Evolutionary conservation across 768 basidiomycete genomes (phyloP).

Genomic region (Lanmaoa rubissima): DNA sequence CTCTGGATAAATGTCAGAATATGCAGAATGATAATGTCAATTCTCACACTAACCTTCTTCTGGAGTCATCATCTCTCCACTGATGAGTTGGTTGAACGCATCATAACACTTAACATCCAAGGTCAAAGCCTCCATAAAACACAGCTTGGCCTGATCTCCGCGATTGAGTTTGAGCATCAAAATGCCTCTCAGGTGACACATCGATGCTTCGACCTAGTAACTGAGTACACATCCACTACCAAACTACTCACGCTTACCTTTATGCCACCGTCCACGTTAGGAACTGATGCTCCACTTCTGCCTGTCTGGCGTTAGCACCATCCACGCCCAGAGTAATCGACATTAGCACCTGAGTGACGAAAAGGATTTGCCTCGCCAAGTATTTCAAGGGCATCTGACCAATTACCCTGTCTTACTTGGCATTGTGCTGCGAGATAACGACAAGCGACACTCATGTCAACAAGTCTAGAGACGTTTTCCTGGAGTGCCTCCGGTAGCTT

Average conservation of each 20-base stretch:
- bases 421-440: slow-evolving; percentile 97
- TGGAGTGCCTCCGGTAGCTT: slow-evolving; percentile 65
- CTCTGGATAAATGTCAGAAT: slow-evolving; percentile 49
- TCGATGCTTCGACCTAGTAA: slow-evolving; percentile 88
- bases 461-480: slow-evolving; percentile 69
- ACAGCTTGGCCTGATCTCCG: slow-evolving; percentile 86
- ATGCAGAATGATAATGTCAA: neutral
- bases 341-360: slow-evolving; percentile 54
- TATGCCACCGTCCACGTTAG: slow-evolving; percentile 88
- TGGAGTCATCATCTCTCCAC: slow-evolving; percentile 93
- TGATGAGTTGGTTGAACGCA: slow-evolving; percentile 85
- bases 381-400: slow-evolving; percentile 89
- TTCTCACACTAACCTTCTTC: slow-evolving; percentile 76
- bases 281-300: slow-evolving; percentile 65
- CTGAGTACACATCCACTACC: neutral
- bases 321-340: neutral
- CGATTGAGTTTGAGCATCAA: slow-evolving; percentile 94
- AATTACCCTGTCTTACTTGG: slow-evolving; percentile 87
- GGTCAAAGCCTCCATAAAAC: slow-evolving; percentile 93
- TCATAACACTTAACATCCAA: slow-evolving; percentile 98
- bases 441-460: slow-evolving; percentile 94
- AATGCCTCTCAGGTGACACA: slow-evolving; percentile 91
- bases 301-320: slow-evolving; percentile 35
- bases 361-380: slow-evolving; percentile 93
- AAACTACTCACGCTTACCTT: slow-evolving; percentile 55